Evolutionary conservation across 106 monocot species (phyloP).

Genomic region (Platanthera guangdongensis): DNA sequence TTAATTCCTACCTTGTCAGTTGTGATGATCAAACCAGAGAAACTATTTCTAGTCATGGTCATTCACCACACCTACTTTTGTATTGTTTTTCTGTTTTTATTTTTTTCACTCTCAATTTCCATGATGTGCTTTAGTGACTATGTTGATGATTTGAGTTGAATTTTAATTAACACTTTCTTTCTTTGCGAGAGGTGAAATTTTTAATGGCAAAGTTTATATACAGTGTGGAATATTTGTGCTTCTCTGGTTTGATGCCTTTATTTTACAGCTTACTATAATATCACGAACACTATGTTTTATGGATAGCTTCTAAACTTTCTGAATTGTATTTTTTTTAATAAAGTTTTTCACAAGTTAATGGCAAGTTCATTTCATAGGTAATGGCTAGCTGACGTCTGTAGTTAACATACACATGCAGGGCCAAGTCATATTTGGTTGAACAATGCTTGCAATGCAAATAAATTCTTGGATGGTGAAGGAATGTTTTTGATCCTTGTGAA

Average conservation of each 20-base stretch:
- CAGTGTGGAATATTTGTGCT: not conserved
- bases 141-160: not conserved
- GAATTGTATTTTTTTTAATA: too few species aligned
- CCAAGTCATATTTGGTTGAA: conserved; percentile 46
- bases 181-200: not conserved
- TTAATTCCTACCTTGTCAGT: not conserved
- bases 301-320: too few species aligned
- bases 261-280: not conserved
- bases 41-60: not conserved
- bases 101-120: not conserved
- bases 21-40: not conserved
- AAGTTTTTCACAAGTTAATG: not conserved
- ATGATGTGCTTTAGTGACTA: not conserved
- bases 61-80: not conserved
- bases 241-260: not conserved
- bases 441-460: not conserved
- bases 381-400: not conserved
- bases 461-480: conserved; percentile 13
- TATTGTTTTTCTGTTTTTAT: not conserved
- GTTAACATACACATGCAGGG: conserved; percentile 18
- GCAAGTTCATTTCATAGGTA: not conserved
- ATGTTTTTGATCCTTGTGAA: conserved; percentile 25
- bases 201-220: not conserved
- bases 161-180: not conserved
- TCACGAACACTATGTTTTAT: not conserved